Evolutionary conservation across 345 rosid species (phyloP).

Genomic region (Angophora floribunda): DNA sequence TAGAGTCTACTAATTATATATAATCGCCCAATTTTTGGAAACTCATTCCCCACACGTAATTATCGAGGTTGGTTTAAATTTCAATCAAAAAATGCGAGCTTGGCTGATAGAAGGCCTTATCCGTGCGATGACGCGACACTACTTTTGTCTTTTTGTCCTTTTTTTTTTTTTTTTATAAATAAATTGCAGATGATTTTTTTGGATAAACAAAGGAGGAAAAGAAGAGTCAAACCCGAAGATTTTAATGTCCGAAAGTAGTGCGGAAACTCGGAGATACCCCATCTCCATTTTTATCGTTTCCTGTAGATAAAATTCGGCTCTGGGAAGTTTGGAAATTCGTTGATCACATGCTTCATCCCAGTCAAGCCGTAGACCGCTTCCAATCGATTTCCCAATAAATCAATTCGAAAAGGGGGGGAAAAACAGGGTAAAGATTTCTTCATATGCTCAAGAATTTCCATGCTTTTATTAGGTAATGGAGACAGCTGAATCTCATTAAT

Average conservation of each 20-base stretch:
- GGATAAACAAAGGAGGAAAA: not conserved
- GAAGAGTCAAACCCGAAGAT: not conserved
- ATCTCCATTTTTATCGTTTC: not conserved
- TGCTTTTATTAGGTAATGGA: not conserved
- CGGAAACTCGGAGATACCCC: constrained; percentile 1
- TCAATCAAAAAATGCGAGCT: not conserved
- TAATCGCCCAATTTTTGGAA: not conserved
- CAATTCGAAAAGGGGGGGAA: not conserved
- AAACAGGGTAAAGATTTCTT: not conserved
- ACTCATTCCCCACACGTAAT: not conserved
- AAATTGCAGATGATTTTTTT: not conserved
- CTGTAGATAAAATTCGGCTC: not conserved
- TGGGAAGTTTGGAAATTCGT: not conserved
- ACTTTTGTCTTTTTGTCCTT: not conserved
- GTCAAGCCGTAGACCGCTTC: not conserved
- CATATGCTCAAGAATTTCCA: not conserved
- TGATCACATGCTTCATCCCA: not conserved
- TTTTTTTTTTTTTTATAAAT: not conserved
- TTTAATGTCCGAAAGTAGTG: not conserved
- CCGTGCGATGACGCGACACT: no score
- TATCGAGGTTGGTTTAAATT: not conserved
- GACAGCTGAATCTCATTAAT: not conserved
- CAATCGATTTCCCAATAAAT: not conserved
- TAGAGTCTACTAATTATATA: not conserved
- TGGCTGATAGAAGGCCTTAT: no score